Percentiles rank a stretch among this genome's conserved stretches.
Evolutionary conservation across 768 basidiomycete species (phyloP).

Genomic region (Pulveroboletus sp.): DNA sequence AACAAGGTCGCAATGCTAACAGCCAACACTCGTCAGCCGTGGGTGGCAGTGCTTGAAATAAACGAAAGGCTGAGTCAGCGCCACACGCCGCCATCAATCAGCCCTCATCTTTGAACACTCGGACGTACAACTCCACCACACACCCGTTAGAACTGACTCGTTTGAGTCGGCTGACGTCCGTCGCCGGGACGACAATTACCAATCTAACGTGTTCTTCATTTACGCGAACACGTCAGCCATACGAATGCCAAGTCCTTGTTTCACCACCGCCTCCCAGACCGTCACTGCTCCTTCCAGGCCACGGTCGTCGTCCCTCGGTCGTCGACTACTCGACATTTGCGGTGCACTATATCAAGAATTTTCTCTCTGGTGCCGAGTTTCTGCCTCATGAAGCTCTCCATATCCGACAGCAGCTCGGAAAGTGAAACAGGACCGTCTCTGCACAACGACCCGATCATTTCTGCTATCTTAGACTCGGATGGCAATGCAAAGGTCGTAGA

Average conservation of each 20-base stretch:
- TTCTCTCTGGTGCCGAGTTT: constrained; percentile 69
- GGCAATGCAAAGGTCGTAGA: constrained; percentile 58
- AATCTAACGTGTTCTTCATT: background rate
- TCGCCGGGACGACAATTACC: constrained; percentile 1
- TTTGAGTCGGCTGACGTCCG: background rate
- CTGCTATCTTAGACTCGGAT: constrained; percentile 67
- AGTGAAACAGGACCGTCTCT: constrained; percentile 39
- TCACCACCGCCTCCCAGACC: constrained; percentile 8
- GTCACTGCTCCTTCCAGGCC: constrained; percentile 23
- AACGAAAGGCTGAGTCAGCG: constrained; percentile 23
- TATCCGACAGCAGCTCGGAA: constrained; percentile 16
- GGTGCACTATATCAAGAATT: constrained; percentile 66
- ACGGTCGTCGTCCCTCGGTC: constrained; percentile 36
- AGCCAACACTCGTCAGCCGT: constrained; percentile 13
- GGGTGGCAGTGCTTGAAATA: constrained; percentile 16
- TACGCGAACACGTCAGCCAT: background rate
- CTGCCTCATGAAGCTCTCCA: constrained; percentile 23
- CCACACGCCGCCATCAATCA: constrained; percentile 25
- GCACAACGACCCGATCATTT: constrained; percentile 42
- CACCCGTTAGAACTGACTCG: background rate
- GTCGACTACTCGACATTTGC: constrained; percentile 59
- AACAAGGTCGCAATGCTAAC: constrained; percentile 28
- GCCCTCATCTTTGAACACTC: too few species aligned
- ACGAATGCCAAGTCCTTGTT: background rate
- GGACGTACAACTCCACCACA: background rate